These are phyloP conservation scores for Lactarius deliciosus DNA, from an alignment of 768 basidiomycete genomes.

Conservation along the genomic window DNA sequence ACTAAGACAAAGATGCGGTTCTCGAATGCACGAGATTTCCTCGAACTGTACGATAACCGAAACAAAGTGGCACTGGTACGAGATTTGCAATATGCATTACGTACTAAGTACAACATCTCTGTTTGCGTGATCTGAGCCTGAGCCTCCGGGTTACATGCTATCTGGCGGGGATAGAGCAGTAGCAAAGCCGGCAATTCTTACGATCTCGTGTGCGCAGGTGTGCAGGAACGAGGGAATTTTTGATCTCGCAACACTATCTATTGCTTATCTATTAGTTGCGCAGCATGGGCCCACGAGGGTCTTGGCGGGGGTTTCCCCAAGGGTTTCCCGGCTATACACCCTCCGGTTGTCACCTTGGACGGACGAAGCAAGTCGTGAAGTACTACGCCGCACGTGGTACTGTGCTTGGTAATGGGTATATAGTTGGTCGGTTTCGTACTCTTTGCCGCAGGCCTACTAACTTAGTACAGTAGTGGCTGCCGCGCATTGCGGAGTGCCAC, in stretches of 20 bases:
- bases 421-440: neutral
- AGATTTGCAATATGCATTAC: neutral
- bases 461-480: too few relatives aligned
- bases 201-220: too few relatives aligned
- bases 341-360: too few relatives aligned
- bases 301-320: neutral
- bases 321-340: too few relatives aligned
- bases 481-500: too few relatives aligned
- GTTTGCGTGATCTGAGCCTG: too few relatives aligned
- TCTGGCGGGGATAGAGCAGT: neutral
- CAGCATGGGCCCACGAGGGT: neutral
- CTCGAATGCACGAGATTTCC: neutral
- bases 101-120: neutral
- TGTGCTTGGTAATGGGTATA: neutral
- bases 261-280: neutral
- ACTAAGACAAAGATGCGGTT: constrained; percentile 1
- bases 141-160: neutral
- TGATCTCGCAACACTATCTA: neutral
- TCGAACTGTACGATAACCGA: neutral
- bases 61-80: neutral
- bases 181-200: neutral
- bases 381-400: neutral
- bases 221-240: neutral
- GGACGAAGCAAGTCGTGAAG: too few relatives aligned
- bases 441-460: too few relatives aligned